A percentile compares a stretch with the other conserved stretches of the same genome.
These are phyloP conservation scores for Pythium oligandrum DNA, from an alignment of 352 stramenopile genomes.

Conservation along the genomic window DNA sequence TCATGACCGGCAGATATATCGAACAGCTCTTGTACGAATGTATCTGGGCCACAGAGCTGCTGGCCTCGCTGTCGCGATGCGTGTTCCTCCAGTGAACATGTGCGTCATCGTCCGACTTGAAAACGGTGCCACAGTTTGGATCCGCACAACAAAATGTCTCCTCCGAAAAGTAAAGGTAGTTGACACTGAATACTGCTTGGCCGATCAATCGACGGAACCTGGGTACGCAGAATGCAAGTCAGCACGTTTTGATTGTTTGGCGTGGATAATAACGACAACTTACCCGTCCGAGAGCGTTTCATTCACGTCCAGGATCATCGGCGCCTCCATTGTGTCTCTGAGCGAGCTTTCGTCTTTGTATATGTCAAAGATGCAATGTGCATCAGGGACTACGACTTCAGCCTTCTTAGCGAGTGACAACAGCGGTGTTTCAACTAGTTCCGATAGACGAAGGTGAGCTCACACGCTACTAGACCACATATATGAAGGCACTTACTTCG, in stretches of 20 bases:
- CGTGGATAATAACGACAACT: background rate
- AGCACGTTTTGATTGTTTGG: background rate
- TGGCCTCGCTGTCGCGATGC: conserved; percentile 9
- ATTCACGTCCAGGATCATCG: conserved; percentile 30
- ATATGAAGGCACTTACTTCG: conserved; percentile 6
- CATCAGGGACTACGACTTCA: conserved; percentile 26
- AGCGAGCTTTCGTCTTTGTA: conserved; percentile 25
- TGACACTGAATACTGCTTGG: conserved; percentile 60
- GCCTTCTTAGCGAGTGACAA: conserved; percentile 31
- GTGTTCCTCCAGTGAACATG: conserved; percentile 33
- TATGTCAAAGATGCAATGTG: conserved; percentile 46
- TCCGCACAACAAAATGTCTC: conserved; percentile 38
- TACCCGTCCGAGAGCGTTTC: conserved; percentile 13
- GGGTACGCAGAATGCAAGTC: background rate
- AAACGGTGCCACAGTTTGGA: conserved; percentile 26
- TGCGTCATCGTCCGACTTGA: conserved; percentile 22
- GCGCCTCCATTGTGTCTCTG: conserved; percentile 42
- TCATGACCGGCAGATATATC: conserved; percentile 53
- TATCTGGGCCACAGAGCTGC: background rate
- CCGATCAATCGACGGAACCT: conserved; percentile 14
- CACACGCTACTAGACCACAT: background rate
- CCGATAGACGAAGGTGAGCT: background rate
- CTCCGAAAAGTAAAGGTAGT: conserved; percentile 67
- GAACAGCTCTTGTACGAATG: conserved; percentile 43
- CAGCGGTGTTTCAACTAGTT: conserved; percentile 31